A percentile compares a stretch with the other conserved stretches of the same genome.
Conservation (phyloP, 2,329 filamentous ascomycete species). For the Fusarium chaquense region DNA sequence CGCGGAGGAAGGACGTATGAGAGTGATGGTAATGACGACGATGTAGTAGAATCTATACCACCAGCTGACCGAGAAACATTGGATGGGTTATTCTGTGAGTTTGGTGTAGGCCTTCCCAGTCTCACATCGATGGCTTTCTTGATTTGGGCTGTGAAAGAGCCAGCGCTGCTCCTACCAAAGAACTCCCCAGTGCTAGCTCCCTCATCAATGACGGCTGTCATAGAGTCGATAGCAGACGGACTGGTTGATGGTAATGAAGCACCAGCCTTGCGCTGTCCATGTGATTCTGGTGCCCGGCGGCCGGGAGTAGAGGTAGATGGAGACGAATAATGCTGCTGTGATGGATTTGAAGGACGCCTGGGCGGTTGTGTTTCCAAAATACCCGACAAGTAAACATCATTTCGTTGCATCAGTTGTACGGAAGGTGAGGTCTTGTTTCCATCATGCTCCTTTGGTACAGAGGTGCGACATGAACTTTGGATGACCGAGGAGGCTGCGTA, state of each 20-base stretch:
- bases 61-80: background rate
- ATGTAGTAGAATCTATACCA: background rate
- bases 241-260: constrained; percentile 34
- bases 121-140: constrained; percentile 56
- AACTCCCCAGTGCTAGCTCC: constrained; percentile 56
- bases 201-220: constrained; percentile 60
- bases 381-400: background rate
- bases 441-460: background rate
- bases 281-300: constrained; percentile 17
- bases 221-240: constrained; percentile 57
- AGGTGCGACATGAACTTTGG: constrained; percentile 6
- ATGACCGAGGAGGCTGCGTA: constrained; percentile 40
- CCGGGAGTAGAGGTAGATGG: constrained; percentile 24
- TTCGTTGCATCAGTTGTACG: background rate
- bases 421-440: background rate
- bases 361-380: background rate
- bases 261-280: constrained; percentile 15
- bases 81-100: background rate
- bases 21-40: constrained; percentile 39
- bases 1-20: constrained; percentile 59
- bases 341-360: background rate
- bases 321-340: constrained; percentile 21
- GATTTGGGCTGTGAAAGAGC: constrained; percentile 61
- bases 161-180: constrained; percentile 61
- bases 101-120: constrained; percentile 31